A percentile compares a stretch with the other conserved stretches of the same genome.
phyloP scores from a whole-genome alignment of 257 asterid genomes.

The Cinchona pubescens region DNA sequence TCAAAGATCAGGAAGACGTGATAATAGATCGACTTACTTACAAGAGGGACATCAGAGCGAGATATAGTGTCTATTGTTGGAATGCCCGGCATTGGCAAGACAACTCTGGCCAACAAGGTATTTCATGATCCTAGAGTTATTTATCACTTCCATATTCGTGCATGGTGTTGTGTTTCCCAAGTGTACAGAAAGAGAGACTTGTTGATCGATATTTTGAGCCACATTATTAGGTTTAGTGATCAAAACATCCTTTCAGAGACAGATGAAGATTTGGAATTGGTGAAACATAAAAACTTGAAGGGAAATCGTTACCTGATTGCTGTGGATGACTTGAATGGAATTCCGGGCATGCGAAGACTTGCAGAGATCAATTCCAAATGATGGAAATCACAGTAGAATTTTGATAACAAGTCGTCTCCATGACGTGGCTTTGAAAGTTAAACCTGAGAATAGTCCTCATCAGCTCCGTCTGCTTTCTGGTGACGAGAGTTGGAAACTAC shows the following conservation, averaged over 20 bases:
- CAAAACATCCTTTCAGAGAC: too few relatives aligned
- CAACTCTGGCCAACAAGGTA: conserved; percentile 17
- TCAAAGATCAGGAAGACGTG: not conserved
- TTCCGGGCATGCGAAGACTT: not conserved
- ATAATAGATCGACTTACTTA: not conserved
- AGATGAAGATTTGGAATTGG: too few relatives aligned
- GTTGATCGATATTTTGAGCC: conserved; percentile 11
- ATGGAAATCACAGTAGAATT: not conserved
- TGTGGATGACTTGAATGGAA: conserved; percentile 17
- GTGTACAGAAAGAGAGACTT: not conserved
- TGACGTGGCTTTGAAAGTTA: too few relatives aligned
- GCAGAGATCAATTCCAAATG: not conserved
- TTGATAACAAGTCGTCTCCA: conserved; percentile 17
- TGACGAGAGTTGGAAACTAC: conserved; percentile 19
- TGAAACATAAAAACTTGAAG: too few relatives aligned
- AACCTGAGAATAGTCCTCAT: conserved; percentile 4
- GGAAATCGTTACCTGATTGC: conserved; percentile 8
- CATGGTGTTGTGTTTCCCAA: conserved; percentile 21
- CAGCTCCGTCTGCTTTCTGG: not conserved
- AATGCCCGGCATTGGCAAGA: conserved; percentile 19
- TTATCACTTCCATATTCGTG: not conserved
- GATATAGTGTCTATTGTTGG: conserved; percentile 19
- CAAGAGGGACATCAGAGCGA: accelerated
- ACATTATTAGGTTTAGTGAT: too few relatives aligned
- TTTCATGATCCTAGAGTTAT: not conserved